phyloP scores from a whole-genome alignment of 768 basidiomycete genomes.

The Suillus decipiens region DNA sequence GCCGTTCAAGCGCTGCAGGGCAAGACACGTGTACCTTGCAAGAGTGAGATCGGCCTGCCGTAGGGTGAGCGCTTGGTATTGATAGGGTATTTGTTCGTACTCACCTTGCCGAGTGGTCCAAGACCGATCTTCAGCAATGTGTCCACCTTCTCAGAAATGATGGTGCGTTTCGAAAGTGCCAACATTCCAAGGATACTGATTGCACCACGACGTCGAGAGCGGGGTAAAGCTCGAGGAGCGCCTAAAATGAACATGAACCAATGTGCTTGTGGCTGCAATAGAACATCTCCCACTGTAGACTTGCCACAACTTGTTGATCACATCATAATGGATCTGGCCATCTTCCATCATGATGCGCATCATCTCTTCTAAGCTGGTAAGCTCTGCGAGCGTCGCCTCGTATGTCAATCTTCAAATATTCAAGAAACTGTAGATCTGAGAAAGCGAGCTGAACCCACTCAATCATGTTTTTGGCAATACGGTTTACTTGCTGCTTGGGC shows the following conservation, averaged over 20 bases:
- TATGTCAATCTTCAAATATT: conserved; percentile 73
- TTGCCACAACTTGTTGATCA: conserved; percentile 92
- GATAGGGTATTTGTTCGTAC: conserved; percentile 5
- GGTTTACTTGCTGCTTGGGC: conserved; percentile 83
- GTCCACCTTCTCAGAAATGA: conserved; percentile 84
- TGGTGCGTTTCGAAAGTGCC: conserved; percentile 76
- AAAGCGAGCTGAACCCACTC: conserved; percentile 56
- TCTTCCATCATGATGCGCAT: conserved; percentile 96
- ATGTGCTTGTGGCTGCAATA: neutral
- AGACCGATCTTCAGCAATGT: conserved; percentile 84
- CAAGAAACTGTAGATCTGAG: conserved; percentile 4
- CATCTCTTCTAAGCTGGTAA: conserved; percentile 96
- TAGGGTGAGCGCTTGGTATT: neutral
- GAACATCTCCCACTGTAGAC: conserved; percentile 74
- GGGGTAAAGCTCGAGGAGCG: conserved; percentile 71
- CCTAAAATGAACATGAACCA: conserved; percentile 44
- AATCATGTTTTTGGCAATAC: conserved; percentile 96
- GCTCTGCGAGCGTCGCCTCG: conserved; percentile 88
- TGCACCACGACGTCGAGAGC: conserved; percentile 87
- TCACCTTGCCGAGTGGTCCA: conserved; percentile 80
- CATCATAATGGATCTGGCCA: conserved; percentile 76
- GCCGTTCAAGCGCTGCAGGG: conserved; percentile 88
- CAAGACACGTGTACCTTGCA: conserved; percentile 92
- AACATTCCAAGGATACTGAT: conserved; percentile 98
- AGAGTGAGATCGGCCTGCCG: conserved; percentile 81